Evolutionary conservation across 257 asterid genomes (phyloP), one percentile per base, ranked within the genome.

Genomic region (Fraxinus anomala): DNA sequence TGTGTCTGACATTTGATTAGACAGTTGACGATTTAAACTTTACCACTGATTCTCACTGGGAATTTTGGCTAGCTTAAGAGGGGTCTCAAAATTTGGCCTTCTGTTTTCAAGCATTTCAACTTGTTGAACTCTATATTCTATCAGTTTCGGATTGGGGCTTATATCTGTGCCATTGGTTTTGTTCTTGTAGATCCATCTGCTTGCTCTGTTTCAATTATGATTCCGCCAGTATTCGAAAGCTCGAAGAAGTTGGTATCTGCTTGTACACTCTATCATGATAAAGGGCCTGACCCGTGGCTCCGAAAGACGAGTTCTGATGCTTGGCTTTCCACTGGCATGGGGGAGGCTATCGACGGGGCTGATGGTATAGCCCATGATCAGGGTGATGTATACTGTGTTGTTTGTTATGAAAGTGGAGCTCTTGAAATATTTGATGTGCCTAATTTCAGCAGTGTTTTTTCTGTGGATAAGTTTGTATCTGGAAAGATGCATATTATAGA

Each of bases 301-400:
- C 89, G 98, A 79, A 92, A 83, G 85, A 89, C 99, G n/a, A 91
- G 98, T 80, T 93, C 94, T 77, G 99, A 95, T 86, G 99, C 99
- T 79, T 95, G 99, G 99, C 99, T 95, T 78, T 90, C 98, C 82
- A 87, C 96, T 77, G 99, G 99, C 68, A 75, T 86, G 74, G 97
- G 96, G 71, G 99, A 91, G 85, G 88, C 96, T 78, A 86, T 95
- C 78, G 98, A 91, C 73, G 98, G 97, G 76, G 88, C 97, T 9
- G 99, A 95, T 86, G 97, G 96, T 65, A 79, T 74, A 66, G 73
- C 91, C 72, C 98, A 90, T 65, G 98, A 95, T 80, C 91, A 87
- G 86, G 98, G 99, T 78, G 99, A 95, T 82, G 91, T 93, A 65
- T 95, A 93, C 87, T 91, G 93, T 80, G 90, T 90, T 61, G 84